Evolutionary conservation across 2,329 filamentous ascomycete species (phyloP), one percentile per base, ranked within the genome.

Genomic region (Trichoderma sp.): DNA sequence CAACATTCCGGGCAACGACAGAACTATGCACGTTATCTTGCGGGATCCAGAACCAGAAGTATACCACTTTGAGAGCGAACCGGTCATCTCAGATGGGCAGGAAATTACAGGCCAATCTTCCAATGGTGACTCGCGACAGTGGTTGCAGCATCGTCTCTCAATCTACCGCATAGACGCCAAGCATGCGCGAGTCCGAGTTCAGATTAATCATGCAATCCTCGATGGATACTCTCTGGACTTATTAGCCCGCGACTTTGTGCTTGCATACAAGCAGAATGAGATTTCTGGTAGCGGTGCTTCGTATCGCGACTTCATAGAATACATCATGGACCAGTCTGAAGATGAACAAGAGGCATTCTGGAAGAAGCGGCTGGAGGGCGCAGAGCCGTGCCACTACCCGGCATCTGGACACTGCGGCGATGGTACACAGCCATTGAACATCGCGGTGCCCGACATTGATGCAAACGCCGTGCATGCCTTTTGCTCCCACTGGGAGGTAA

Each of bases 401-500:
- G n/a, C 20, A 26, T 26, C 50, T 55, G 23, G 36, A 30, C 6
- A 30, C 28, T 30, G 28, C 28, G 28, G 28, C 28, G 28, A 30
- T 8, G 28, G 28, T 30, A 30, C 28, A 30, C 28, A 30, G 28
- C 28, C 28, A 30, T 30, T 30, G 28, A 30, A 30, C 32, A 34
- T 28, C 17, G 50, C 6, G 13, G 39, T 70, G n/a, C 13, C 39
- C 5, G 15, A 47, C 4, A 23, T 72, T 17, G 62, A 72, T 15
- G 23, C 34, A 23, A n/a, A 30, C n/a, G 62, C 65, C 11, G 43
- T 72, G 17, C 50, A 39, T 6, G 32, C 65, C 2, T 72, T 70
- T 39, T 72, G 71, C 34, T 23, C 61, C 2, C 63, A 61, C n/a
- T 70, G 67, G 67, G 71, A 72, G 50, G 71, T 72, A 17, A 72